Evolutionary conservation across 768 basidiomycete genomes (phyloP).

Genomic region (Tricholoma saponaceum): DNA sequence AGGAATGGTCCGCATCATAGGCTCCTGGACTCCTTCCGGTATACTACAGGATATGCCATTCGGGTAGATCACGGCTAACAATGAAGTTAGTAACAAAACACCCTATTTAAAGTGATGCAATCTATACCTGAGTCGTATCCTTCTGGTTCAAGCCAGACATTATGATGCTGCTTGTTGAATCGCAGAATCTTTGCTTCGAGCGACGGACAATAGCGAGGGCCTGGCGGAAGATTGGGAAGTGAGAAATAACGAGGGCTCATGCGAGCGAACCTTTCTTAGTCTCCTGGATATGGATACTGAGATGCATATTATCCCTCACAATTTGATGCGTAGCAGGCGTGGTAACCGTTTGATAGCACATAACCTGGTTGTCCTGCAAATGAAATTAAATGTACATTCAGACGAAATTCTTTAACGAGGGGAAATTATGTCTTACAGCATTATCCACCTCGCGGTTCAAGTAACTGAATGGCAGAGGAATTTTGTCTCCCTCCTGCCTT

Average conservation of each 20-base stretch:
- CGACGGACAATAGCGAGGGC: conserved; percentile 90
- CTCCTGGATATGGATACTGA: conserved; percentile 84
- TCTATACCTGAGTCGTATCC: conserved; percentile 78
- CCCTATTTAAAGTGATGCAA: not conserved
- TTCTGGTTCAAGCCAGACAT: conserved; percentile 88
- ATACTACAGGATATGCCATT: conserved; percentile 87
- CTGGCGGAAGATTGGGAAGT: conserved; percentile 28
- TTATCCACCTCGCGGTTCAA: conserved; percentile 66
- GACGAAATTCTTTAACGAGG: not conserved
- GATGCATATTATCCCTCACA: conserved; percentile 71
- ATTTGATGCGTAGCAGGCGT: conserved; percentile 70
- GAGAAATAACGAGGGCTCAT: not conserved
- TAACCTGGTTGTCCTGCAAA: conserved; percentile 63
- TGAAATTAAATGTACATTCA: not conserved
- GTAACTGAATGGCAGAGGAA: conserved; percentile 74
- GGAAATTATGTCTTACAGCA: conserved; percentile 39
- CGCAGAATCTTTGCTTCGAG: conserved; percentile 83
- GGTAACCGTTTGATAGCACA: conserved; percentile 71
- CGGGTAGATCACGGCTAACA: conserved; percentile 78
- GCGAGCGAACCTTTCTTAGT: conserved; percentile 68
- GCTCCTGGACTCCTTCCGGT: conserved; percentile 80
- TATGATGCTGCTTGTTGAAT: conserved; percentile 71
- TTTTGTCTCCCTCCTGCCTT: conserved; percentile 62
- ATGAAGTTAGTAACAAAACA: not conserved
- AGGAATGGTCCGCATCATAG: conserved; percentile 79